A percentile compares a stretch with the other conserved stretches of the same genome.
These are phyloP conservation scores for Phytophthora pisi DNA, from an alignment of 352 stramenopile genomes.

Conservation along the genomic window DNA sequence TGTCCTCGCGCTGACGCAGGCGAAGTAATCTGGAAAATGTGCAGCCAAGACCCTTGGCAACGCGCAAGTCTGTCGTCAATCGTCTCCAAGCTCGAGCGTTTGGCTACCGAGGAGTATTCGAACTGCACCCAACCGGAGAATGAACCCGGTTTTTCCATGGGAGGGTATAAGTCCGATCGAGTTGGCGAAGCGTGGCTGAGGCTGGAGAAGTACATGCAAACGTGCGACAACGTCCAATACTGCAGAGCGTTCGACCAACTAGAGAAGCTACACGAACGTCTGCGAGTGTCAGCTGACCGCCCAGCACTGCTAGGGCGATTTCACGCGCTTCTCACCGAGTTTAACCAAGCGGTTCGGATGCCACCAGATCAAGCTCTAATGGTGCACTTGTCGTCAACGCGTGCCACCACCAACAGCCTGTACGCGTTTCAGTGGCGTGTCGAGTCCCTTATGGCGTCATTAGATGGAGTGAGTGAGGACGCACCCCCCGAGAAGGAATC, in stretches of 20 bases:
- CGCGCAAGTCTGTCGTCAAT: not conserved
- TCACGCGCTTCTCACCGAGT: constrained; percentile 5
- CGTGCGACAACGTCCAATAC: constrained; percentile 3
- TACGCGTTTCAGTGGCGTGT: constrained; percentile 11
- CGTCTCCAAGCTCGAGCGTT: not conserved
- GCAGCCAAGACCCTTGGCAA: constrained; percentile 6
- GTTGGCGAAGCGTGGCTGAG: not conserved
- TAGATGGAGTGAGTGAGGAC: not conserved
- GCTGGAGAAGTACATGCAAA: not conserved
- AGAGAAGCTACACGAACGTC: not conserved
- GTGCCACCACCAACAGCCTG: not conserved
- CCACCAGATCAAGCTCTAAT: constrained; percentile 9
- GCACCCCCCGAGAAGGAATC: not conserved
- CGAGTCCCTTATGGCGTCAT: not conserved
- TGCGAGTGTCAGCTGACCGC: not conserved
- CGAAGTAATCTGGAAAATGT: constrained; percentile 16
- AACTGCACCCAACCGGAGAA: not conserved
- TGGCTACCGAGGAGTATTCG: not conserved
- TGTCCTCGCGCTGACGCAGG: not conserved
- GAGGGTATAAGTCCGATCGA: not conserved
- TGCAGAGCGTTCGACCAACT: not conserved
- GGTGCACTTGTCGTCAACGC: not conserved
- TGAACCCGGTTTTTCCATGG: not conserved
- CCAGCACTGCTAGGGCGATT: constrained; percentile 2
- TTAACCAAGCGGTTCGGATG: not conserved